Conservation (phyloP, 2,329 filamentous ascomycete genomes). For the Apiospora hydei region DNA sequence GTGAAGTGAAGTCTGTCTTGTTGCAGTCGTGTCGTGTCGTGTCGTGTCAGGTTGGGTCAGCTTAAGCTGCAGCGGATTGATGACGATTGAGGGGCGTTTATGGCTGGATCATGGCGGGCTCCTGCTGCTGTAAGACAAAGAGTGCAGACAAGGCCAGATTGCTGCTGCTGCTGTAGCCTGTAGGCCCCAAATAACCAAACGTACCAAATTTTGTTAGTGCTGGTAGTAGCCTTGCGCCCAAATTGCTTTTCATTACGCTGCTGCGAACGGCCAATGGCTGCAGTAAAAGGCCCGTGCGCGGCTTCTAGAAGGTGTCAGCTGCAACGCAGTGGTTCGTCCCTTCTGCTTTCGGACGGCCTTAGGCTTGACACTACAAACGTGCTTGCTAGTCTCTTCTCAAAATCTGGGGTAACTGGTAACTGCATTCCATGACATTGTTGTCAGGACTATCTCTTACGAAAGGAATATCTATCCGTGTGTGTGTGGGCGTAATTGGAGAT, state of each 20-base stretch:
- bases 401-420: neutral
- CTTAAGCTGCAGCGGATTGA: neutral
- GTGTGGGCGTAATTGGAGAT: no score
- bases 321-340: neutral
- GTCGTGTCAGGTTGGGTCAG: neutral
- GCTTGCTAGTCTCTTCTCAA: neutral
- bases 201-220: neutral
- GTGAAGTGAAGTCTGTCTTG: constrained; percentile 1
- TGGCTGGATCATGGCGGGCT: neutral
- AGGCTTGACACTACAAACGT: neutral
- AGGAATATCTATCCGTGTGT: neutral
- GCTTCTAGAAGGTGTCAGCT: constrained; percentile 6
- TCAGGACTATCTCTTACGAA: neutral
- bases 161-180: neutral
- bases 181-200: neutral
- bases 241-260: neutral
- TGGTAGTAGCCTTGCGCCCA: neutral
- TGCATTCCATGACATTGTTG: neutral
- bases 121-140: neutral
- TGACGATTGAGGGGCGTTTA: constrained; percentile 6
- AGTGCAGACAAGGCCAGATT: constrained; percentile 8
- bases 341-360: constrained; percentile 3
- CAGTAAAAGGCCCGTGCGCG: neutral
- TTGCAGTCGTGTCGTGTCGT: neutral
- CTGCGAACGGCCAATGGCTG: constrained; percentile 4